These are phyloP conservation scores for Xylaria digitata DNA, from an alignment of 2,329 filamentous ascomycete genomes.

Conservation along the genomic window DNA sequence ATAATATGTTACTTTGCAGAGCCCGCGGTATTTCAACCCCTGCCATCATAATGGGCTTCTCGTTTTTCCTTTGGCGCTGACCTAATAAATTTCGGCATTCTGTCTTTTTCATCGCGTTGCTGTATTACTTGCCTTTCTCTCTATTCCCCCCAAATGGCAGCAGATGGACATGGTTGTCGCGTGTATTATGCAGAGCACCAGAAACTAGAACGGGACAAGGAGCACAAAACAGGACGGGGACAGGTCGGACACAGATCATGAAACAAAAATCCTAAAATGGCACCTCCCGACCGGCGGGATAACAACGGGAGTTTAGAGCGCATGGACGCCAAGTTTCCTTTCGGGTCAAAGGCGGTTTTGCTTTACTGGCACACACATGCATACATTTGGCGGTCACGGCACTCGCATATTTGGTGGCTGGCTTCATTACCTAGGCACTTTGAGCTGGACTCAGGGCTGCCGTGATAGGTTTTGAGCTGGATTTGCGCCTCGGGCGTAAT, in stretches of 20 bases:
- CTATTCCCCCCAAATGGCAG: slow-evolving; percentile 8
- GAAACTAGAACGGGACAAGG: slow-evolving; percentile 23
- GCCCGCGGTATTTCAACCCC: background rate
- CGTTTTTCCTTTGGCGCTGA: background rate
- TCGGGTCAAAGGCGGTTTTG: too few relatives aligned
- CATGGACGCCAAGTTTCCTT: background rate
- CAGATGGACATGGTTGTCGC: slow-evolving; percentile 21
- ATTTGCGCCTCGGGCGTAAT: slow-evolving; percentile 16
- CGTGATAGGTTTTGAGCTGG: background rate
- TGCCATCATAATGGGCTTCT: background rate
- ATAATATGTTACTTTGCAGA: background rate
- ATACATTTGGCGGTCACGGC: slow-evolving; percentile 20
- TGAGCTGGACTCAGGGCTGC: slow-evolving; percentile 28
- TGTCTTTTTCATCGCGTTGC: background rate
- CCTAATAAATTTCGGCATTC: background rate
- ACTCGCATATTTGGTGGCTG: slow-evolving; percentile 10
- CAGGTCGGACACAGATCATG: background rate
- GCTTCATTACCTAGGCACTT: background rate
- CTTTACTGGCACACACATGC: slow-evolving; percentile 8
- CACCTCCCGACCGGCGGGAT: slow-evolving; percentile 4
- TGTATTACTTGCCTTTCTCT: slow-evolving; percentile 16
- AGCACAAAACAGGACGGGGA: slow-evolving; percentile 13
- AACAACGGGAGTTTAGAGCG: slow-evolving; percentile 14
- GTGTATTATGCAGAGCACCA: slow-evolving; percentile 25
- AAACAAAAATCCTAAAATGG: slow-evolving; percentile 4